Percentiles rank a stretch among this genome's conserved stretches.
Conservation (phyloP, 768 basidiomycete species). For the Pulveroboletus sp. region DNA sequence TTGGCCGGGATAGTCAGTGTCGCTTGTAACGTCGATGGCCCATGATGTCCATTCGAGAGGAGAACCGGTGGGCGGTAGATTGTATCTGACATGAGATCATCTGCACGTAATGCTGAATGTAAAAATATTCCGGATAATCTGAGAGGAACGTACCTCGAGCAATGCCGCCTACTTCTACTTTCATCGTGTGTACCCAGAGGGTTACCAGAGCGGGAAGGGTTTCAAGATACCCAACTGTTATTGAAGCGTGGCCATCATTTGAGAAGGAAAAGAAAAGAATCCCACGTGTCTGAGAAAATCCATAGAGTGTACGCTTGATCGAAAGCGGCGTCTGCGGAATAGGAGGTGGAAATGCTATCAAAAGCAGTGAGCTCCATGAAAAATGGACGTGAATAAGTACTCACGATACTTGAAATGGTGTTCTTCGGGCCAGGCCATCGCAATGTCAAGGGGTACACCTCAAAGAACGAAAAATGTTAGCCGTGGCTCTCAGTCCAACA, state of each 20-base stretch:
- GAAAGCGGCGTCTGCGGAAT: constrained; percentile 46
- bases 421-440: constrained; percentile 51
- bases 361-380: not conserved
- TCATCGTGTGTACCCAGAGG: constrained; percentile 79
- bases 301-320: constrained; percentile 65
- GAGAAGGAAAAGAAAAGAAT: constrained; percentile 60
- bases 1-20: constrained; percentile 64
- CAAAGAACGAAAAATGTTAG: not conserved
- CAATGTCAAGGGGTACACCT: constrained; percentile 46
- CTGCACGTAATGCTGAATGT: constrained; percentile 30
- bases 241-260: constrained; percentile 50
- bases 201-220: constrained; percentile 92
- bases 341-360: constrained; percentile 34
- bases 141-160: constrained; percentile 38
- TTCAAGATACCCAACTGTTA: constrained; percentile 66
- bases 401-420: constrained; percentile 54
- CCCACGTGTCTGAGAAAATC: constrained; percentile 73
- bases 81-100: constrained; percentile 58
- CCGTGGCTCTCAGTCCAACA: not conserved
- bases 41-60: constrained; percentile 14
- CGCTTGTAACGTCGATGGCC: constrained; percentile 69
- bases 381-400: constrained; percentile 13
- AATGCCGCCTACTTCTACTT: constrained; percentile 43
- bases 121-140: no score
- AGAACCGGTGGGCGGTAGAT: constrained; percentile 47